These are phyloP conservation scores for Globisporangium sylvaticum DNA, from an alignment of 352 stramenopile species.

Conservation along the genomic window DNA sequence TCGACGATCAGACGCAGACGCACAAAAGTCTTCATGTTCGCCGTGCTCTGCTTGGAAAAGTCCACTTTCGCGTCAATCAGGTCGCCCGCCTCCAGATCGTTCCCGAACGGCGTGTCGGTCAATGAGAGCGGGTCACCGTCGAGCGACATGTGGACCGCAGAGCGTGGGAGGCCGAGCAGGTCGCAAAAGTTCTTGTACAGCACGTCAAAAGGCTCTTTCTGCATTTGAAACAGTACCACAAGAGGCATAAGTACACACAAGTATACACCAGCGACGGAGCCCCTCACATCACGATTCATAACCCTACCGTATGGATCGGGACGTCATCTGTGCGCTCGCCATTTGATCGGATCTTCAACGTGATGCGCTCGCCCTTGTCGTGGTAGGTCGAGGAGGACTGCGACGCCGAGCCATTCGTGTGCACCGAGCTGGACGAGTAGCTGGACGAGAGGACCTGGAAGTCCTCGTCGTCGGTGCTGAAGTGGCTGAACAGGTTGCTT, in stretches of 20 bases:
- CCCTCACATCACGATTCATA: not conserved
- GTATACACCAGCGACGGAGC: not conserved
- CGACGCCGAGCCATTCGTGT: not conserved
- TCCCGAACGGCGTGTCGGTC: conserved; percentile 22
- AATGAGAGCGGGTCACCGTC: conserved; percentile 42
- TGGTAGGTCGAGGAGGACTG: not conserved
- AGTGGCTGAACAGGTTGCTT: not conserved
- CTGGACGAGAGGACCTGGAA: conserved; percentile 10
- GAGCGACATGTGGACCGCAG: conserved; percentile 56
- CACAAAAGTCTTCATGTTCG: conserved; percentile 52
- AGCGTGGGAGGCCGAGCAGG: conserved; percentile 49
- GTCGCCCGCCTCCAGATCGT: conserved; percentile 54
- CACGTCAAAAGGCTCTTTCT: conserved; percentile 64
- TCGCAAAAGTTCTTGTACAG: conserved; percentile 67
- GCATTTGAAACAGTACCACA: not conserved
- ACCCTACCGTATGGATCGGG: conserved; percentile 45
- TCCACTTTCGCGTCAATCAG: conserved; percentile 75
- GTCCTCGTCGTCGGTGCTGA: conserved; percentile 7
- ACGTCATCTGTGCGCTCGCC: conserved; percentile 50
- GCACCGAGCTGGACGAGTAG: too few relatives aligned
- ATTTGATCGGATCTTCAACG: conserved; percentile 58
- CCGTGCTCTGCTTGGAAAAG: conserved; percentile 44
- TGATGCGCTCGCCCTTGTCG: conserved; percentile 52
- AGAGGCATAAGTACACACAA: not conserved
- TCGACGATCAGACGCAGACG: conserved; percentile 52